A percentile compares a stretch with the other conserved stretches of the same genome.
Evolutionary conservation across 2,329 filamentous ascomycete species (phyloP).

Genomic region (Didymella arachidicola): DNA sequence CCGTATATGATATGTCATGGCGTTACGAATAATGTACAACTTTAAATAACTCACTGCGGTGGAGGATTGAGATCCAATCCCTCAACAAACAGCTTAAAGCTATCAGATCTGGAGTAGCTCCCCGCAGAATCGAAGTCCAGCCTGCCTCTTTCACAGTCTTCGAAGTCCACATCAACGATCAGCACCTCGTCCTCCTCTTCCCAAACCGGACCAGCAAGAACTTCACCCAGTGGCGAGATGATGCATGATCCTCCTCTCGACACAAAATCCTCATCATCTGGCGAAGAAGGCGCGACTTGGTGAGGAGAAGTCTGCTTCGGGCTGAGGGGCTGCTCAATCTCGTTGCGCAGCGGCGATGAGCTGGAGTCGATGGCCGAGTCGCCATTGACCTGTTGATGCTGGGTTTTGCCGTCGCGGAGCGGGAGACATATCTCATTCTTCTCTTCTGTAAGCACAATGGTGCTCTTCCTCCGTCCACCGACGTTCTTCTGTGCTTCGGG

Average conservation of each 20-base stretch:
- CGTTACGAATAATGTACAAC: background rate
- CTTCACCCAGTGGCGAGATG: constrained; percentile 78
- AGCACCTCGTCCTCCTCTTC: constrained; percentile 74
- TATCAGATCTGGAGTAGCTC: constrained; percentile 79
- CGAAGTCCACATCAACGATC: constrained; percentile 79
- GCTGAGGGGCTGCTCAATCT: constrained; percentile 27
- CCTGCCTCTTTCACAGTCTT: constrained; percentile 83
- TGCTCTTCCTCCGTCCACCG: constrained; percentile 49
- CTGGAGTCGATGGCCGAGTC: constrained; percentile 37
- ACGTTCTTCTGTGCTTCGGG: constrained; percentile 6
- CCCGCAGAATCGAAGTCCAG: constrained; percentile 86
- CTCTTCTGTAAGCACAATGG: constrained; percentile 51
- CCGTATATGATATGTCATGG: background rate
- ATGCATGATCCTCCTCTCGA: constrained; percentile 85
- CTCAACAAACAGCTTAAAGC: constrained; percentile 67
- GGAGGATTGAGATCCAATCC: constrained; percentile 67
- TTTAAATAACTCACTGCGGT: constrained; percentile 42
- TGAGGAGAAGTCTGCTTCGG: constrained; percentile 27
- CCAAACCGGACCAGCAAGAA: constrained; percentile 83
- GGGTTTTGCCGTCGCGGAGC: constrained; percentile 25
- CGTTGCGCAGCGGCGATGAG: constrained; percentile 20
- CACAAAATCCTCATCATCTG: constrained; percentile 59
- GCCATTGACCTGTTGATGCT: constrained; percentile 18
- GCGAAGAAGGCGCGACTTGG: constrained; percentile 15
- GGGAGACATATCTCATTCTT: constrained; percentile 59